A percentile compares a stretch with the other conserved stretches of the same genome.
Evolutionary conservation across 108 stramenopile genomes (phyloP).

Genomic region (Cyclotella sp.): DNA sequence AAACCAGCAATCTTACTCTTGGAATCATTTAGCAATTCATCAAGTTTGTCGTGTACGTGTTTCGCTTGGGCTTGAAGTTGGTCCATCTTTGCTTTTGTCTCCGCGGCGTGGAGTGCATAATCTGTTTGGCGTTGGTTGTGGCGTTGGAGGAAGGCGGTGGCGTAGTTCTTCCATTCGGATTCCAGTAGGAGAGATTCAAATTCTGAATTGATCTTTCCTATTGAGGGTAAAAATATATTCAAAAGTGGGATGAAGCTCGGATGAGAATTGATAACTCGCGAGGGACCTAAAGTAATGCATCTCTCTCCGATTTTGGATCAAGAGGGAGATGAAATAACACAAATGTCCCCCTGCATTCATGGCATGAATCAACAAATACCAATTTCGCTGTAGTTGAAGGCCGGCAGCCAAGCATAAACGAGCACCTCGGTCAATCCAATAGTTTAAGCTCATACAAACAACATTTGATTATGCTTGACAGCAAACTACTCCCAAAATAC

Average conservation of each 20-base stretch:
- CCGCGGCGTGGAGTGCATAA: slow-evolving; percentile 13
- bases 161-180: slow-evolving; percentile 44
- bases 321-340: too few relatives aligned
- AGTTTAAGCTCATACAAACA: too few relatives aligned
- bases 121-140: slow-evolving; percentile 31
- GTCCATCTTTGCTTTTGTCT: slow-evolving; percentile 31
- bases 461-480: too few relatives aligned
- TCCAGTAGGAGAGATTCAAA: slow-evolving; percentile 44
- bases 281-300: too few relatives aligned
- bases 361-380: too few relatives aligned
- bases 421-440: too few relatives aligned
- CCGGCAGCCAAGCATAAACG: too few relatives aligned
- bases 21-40: slow-evolving; percentile 28
- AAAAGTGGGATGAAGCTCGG: neutral
- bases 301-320: too few relatives aligned
- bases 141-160: slow-evolving; percentile 24
- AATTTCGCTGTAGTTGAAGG: too few relatives aligned
- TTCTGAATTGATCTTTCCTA: slow-evolving; percentile 47
- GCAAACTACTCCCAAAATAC: too few relatives aligned
- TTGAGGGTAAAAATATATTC: neutral
- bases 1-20: slow-evolving; percentile 33
- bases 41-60: slow-evolving; percentile 30
- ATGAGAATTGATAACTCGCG: neutral
- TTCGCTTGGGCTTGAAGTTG: slow-evolving; percentile 25
- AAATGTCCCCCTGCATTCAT: too few relatives aligned